Conservation (phyloP, 139 green algal species). For the Haematococcus lacustris region DNA sequence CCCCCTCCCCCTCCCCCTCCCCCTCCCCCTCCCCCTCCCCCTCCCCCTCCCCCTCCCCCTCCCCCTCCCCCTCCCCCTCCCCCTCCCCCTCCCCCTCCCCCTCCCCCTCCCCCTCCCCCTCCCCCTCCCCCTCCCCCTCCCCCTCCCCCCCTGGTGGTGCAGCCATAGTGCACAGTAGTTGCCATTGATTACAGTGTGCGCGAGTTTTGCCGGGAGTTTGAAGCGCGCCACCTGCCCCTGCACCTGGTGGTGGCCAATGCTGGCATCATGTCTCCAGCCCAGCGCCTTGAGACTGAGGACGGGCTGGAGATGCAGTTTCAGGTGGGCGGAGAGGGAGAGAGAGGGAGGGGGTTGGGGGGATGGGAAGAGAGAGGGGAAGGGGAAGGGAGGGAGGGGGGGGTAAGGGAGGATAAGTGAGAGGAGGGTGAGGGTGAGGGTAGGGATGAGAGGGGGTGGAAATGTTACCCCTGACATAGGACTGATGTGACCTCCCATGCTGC, state of each 20-base stretch:
- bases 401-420: too few species aligned
- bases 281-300: slow-evolving; percentile 33
- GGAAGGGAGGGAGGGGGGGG: too few species aligned
- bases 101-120: background rate
- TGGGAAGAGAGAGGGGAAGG: background rate
- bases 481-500: too few species aligned
- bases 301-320: slow-evolving; percentile 72
- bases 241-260: slow-evolving; percentile 60
- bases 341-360: too few species aligned
- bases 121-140: background rate
- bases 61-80: too few species aligned
- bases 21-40: too few species aligned
- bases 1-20: background rate
- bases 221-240: slow-evolving; percentile 16
- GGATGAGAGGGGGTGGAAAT: too few species aligned
- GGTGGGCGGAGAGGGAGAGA: too few species aligned
- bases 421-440: too few species aligned
- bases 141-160: too few species aligned
- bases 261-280: slow-evolving; percentile 61
- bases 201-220: slow-evolving; percentile 33
- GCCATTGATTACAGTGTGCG: slow-evolving; percentile 33
- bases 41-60: too few species aligned
- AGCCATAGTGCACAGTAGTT: too few species aligned
- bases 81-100: background rate
- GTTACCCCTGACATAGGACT: background rate